phyloP scores from a whole-genome alignment of 2,329 filamentous ascomycete genomes.

The Lachnellula cervina region DNA sequence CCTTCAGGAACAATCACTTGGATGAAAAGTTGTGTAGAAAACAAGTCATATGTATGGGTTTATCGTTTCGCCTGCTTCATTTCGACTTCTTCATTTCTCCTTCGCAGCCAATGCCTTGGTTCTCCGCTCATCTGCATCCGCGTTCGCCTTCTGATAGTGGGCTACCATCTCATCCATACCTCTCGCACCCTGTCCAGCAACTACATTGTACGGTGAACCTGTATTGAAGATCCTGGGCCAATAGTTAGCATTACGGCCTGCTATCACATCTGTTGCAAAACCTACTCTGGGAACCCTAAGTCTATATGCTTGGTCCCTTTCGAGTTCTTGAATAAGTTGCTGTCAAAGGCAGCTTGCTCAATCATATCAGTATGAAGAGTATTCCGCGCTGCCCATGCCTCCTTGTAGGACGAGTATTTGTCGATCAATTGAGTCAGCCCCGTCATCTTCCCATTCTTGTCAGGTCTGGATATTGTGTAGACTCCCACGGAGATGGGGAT shows the following conservation, averaged over 20 bases:
- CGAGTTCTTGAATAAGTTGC: slow-evolving; percentile 52
- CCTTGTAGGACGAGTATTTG: slow-evolving; percentile 49
- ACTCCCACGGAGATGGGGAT: slow-evolving; percentile 42
- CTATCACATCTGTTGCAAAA: slow-evolving; percentile 21
- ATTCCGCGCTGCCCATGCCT: slow-evolving; percentile 51
- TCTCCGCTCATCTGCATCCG: slow-evolving; percentile 52
- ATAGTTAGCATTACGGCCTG: slow-evolving; percentile 6
- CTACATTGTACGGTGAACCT: slow-evolving; percentile 59
- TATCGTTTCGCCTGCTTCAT: slow-evolving; percentile 10
- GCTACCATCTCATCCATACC: slow-evolving; percentile 56
- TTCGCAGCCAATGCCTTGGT: slow-evolving; percentile 31
- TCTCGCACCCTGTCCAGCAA: slow-evolving; percentile 52
- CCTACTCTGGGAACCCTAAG: slow-evolving; percentile 61
- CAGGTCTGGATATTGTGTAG: slow-evolving; percentile 39
- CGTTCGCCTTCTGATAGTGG: slow-evolving; percentile 56
- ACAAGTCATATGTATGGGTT: slow-evolving; percentile 21
- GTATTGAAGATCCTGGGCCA: slow-evolving; percentile 56
- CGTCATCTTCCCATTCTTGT: slow-evolving; percentile 35
- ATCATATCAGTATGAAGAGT: slow-evolving; percentile 54
- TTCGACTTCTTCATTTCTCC: slow-evolving; percentile 12
- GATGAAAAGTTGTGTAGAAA: not conserved
- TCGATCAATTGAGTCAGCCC: slow-evolving; percentile 47
- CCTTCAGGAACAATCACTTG: not conserved
- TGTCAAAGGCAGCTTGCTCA: slow-evolving; percentile 59
- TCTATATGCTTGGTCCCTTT: slow-evolving; percentile 43